Evolutionary conservation across 345 rosid genomes (phyloP), one percentile per base, ranked within the genome.

Genomic region (Clarkia xantiana): DNA sequence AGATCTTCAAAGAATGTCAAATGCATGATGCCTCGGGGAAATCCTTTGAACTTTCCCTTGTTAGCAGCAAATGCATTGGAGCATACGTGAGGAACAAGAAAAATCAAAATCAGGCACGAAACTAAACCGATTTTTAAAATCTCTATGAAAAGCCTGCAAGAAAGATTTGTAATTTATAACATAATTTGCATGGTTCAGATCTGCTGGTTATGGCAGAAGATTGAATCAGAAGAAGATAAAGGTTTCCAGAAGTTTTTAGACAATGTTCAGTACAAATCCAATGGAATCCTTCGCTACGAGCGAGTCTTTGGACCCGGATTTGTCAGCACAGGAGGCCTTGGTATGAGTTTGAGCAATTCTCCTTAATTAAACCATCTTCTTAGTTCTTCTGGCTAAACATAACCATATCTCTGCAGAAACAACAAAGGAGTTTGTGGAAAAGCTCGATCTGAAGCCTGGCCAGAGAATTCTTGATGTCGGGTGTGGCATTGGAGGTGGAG

Each of bases 401-500:
- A 19, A 7, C 14, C 10, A 17, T 55, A 14, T 15, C 18, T 56
- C 18, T 19, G 61, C 79, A 90, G 97, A 86, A 58, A 90, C 95
- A 47, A 90, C 97, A 8, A 86, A 81, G 67, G 97, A 90, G 65
- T 90, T 86, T 71, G 95, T 86, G 61, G 81, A 53, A 40, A 81
- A 54, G 73, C 76, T 90, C 61, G 82, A 86, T 60, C 91, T 90
- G 23, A 83, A 71, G 62, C 86, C 91, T 10, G 91, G 95, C 34
- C 94, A 86, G 73, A 90, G 80, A 71, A 91, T 90, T 54, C 75
- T 90, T 8, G 97, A 90, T 64, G 97, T 90, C 63, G 97, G 97
- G 45, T 86, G 97, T 36, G 97, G 97, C 57, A 90, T 86, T 10
- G 97, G 97, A 9, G 97, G 97, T 67, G 95, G 97, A 15, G 91